Percentiles rank a stretch among this genome's conserved stretches.
Conservation (phyloP, 1,284 basidiomycete species). For the Inonotus hispidus region DNA sequence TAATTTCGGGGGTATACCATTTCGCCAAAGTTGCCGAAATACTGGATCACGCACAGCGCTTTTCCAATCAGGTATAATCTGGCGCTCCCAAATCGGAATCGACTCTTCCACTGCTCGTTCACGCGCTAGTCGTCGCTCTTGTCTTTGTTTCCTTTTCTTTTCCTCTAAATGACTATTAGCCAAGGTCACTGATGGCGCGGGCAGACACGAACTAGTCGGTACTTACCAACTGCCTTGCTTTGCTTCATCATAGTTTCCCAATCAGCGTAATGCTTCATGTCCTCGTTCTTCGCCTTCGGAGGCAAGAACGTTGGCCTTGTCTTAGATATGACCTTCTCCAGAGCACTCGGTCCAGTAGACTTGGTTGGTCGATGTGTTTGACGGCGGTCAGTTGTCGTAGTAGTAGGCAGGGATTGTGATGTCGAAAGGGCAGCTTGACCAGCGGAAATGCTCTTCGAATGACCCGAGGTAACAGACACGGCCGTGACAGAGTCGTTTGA, state of each 20-base stretch:
- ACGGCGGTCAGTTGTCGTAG: slow-evolving; percentile 22
- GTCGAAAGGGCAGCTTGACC: slow-evolving; percentile 5
- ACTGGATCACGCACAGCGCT: slow-evolving; percentile 59
- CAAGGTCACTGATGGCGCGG: background rate
- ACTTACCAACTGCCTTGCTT: slow-evolving; percentile 65
- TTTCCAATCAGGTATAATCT: slow-evolving; percentile 81
- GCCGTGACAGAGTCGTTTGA: slow-evolving; percentile 25
- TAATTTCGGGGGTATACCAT: slow-evolving; percentile 83
- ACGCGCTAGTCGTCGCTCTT: slow-evolving; percentile 60
- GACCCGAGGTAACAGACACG: slow-evolving; percentile 21
- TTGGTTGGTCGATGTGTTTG: slow-evolving; percentile 41
- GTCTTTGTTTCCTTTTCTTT: slow-evolving; percentile 55
- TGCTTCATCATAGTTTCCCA: slow-evolving; percentile 92
- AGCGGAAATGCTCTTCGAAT: slow-evolving; percentile 14
- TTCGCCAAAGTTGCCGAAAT: slow-evolving; percentile 85
- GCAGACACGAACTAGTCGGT: background rate
- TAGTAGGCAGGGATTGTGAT: slow-evolving; percentile 21
- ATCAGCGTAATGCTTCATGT: slow-evolving; percentile 78
- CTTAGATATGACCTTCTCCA: slow-evolving; percentile 73
- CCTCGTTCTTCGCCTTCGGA: slow-evolving; percentile 78
- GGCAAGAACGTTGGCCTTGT: slow-evolving; percentile 80
- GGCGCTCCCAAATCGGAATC: slow-evolving; percentile 69
- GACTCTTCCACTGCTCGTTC: slow-evolving; percentile 68
- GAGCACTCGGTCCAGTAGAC: slow-evolving; percentile 56
- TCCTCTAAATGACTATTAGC: slow-evolving; percentile 46